phyloP scores from a whole-genome alignment of 1,284 basidiomycete genomes.

The Trametes pubescens region DNA sequence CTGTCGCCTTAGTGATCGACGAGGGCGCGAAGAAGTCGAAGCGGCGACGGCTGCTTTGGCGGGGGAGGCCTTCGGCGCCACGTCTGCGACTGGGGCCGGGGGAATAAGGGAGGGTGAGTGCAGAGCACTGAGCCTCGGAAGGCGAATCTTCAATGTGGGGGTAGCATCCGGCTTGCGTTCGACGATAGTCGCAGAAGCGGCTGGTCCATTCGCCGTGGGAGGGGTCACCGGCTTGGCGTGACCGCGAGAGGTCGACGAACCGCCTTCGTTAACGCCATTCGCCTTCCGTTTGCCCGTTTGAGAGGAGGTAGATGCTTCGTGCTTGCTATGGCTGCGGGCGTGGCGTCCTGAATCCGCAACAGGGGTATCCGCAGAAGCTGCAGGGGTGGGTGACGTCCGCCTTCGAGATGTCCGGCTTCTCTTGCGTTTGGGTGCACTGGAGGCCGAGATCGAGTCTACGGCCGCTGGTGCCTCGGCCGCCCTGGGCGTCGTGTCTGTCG shows the following conservation, averaged over 20 bases:
- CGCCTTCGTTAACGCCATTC: slow-evolving; percentile 10
- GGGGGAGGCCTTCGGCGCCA: slow-evolving; percentile 19
- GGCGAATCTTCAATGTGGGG: slow-evolving; percentile 64
- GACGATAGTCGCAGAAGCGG: slow-evolving; percentile 6
- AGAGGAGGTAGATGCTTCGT: slow-evolving; percentile 5
- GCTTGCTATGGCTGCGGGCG: slow-evolving; percentile 5
- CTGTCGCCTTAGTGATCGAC: slow-evolving; percentile 31
- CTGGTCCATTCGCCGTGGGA: slow-evolving; percentile 21
- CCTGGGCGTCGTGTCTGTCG: background rate
- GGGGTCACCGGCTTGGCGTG: slow-evolving; percentile 26
- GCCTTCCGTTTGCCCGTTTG: slow-evolving; percentile 22
- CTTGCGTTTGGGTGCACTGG: slow-evolving; percentile 20
- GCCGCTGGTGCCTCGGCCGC: slow-evolving; percentile 11
- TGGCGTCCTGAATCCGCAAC: background rate
- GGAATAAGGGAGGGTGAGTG: slow-evolving; percentile 31
- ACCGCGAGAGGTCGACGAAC: slow-evolving; percentile 6
- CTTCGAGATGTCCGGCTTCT: slow-evolving; percentile 28
- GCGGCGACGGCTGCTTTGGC: background rate
- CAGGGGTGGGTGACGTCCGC: background rate
- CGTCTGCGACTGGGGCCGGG: slow-evolving; percentile 20
- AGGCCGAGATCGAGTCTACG: slow-evolving; percentile 10
- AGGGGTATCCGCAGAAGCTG: background rate
- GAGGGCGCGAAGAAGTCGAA: slow-evolving; percentile 24
- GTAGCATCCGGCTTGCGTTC: slow-evolving; percentile 33
- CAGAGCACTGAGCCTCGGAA: slow-evolving; percentile 54